phyloP scores from a whole-genome alignment of 2,329 filamentous ascomycete species.

The Fusarium austroafricanum region DNA sequence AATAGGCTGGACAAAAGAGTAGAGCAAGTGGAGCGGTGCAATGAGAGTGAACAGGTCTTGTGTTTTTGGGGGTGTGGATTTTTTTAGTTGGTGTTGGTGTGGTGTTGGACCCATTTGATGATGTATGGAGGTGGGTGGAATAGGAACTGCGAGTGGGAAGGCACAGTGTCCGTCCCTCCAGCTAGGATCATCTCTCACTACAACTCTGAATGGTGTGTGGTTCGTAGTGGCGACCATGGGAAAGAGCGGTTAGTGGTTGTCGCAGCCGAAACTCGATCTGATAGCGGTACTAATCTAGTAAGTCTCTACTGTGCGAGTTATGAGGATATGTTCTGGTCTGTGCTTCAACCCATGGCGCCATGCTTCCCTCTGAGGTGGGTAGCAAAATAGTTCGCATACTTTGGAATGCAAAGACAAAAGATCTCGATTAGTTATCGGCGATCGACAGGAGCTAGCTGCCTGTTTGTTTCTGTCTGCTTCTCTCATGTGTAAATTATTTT shows the following conservation, averaged over 20 bases:
- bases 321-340: conserved; percentile 6
- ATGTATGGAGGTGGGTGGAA: conserved; percentile 43
- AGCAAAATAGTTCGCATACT: no score
- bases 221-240: conserved; percentile 19
- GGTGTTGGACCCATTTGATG: conserved; percentile 36
- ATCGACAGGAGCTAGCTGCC: no score
- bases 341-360: conserved; percentile 33
- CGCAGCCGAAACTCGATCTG: neutral
- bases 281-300: conserved; percentile 25
- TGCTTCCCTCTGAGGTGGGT: neutral
- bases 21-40: conserved; percentile 41
- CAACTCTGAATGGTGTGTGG: conserved; percentile 14
- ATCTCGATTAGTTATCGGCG: no score
- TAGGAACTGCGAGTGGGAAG: conserved; percentile 31
- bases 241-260: neutral
- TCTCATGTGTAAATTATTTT: no score
- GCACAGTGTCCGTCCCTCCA: conserved; percentile 24
- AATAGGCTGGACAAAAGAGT: conserved; percentile 39
- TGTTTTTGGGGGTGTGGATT: conserved; percentile 43
- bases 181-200: neutral
- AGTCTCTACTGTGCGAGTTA: conserved; percentile 27
- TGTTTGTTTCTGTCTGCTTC: no score
- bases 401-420: no score
- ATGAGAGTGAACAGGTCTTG: conserved; percentile 42
- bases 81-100: conserved; percentile 39